Evolutionary conservation across 164 flowering plant genomes (phyloP), one percentile per base, ranked within the genome.

Genomic region (Stephania japonica): DNA sequence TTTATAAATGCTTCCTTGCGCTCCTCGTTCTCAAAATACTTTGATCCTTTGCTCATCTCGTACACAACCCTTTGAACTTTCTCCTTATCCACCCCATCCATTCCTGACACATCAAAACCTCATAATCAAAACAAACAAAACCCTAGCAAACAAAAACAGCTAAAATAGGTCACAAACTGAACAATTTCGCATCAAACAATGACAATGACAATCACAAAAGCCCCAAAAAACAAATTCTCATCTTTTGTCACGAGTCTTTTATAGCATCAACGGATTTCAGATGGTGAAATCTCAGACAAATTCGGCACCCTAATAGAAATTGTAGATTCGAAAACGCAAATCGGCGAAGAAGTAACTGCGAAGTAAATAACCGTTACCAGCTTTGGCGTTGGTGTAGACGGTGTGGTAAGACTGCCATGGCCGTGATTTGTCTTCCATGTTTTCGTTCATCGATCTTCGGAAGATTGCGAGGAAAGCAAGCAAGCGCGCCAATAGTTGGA

Each of bases 71-170:
- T 88, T 74, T 93, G 99, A 77, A 95, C 97, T 80, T 82, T 95
- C 81, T 93, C 98, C 86, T 93, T 93, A 85, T 95, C 98, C 64
- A 93, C 97, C 70, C 97, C 97, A 32, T 93, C 97, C 99, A 95
- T 95, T 26, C 99, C 99, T 95, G 77, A 8, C 72, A 77, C 23
- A 56, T 67, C 50, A 72, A 5, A 68, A 27, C 14, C 50, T 42
- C 32, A 18, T 8, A 67, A 41, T 68, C 61, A 25, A 21, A 7
- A 74, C 18, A 56, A 67, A 67, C 50, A 43, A 68, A 56, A 56
- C 63, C 63, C 42, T 65, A 65, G 18, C 42, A 32, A 65, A 18
- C 64, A 70, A 25, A 25, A 44, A 7, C 11, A 67, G 42, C 42
- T 38, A 18, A 67, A 9, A 49, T 13, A 32, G 9, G n/a, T 4